phyloP scores from a whole-genome alignment of 768 basidiomycete genomes.

The Russula sp. region DNA sequence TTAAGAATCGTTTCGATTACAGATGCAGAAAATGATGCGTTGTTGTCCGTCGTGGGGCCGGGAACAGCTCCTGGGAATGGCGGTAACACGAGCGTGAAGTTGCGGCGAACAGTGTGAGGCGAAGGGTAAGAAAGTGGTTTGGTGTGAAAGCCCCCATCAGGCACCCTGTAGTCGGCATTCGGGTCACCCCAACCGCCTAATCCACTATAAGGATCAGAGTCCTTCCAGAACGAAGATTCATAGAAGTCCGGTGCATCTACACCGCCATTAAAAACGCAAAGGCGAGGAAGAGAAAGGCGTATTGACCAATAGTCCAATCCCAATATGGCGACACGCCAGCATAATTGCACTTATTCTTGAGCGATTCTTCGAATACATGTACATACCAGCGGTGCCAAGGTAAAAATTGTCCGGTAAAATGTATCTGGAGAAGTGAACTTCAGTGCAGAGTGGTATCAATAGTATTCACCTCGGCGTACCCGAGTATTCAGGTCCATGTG shows the following conservation, averaged over 20 bases:
- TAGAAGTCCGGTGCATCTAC: constrained; percentile 33
- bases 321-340: constrained; percentile 34
- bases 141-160: constrained; percentile 36
- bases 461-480: constrained; percentile 7
- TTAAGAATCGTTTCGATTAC: constrained; percentile 33
- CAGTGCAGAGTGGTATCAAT: neutral
- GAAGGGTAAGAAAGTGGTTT: constrained; percentile 37
- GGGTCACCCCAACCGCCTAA: constrained; percentile 36
- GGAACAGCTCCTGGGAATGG: too few relatives aligned
- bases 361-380: constrained; percentile 28
- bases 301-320: constrained; percentile 34
- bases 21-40: constrained; percentile 33
- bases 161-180: constrained; percentile 30
- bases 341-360: constrained; percentile 33
- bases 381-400: constrained; percentile 36
- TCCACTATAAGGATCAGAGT: constrained; percentile 31
- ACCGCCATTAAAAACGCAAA: neutral
- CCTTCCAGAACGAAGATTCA: constrained; percentile 31
- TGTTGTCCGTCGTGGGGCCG: constrained; percentile 27
- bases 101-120: constrained; percentile 38
- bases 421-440: constrained; percentile 26
- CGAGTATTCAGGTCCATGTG: constrained; percentile 34
- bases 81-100: constrained; percentile 33
- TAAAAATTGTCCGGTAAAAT: constrained; percentile 33
- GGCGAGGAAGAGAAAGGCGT: neutral